Conservation (phyloP, 1,284 basidiomycete species). For the Boletus semigastroideus region DNA sequence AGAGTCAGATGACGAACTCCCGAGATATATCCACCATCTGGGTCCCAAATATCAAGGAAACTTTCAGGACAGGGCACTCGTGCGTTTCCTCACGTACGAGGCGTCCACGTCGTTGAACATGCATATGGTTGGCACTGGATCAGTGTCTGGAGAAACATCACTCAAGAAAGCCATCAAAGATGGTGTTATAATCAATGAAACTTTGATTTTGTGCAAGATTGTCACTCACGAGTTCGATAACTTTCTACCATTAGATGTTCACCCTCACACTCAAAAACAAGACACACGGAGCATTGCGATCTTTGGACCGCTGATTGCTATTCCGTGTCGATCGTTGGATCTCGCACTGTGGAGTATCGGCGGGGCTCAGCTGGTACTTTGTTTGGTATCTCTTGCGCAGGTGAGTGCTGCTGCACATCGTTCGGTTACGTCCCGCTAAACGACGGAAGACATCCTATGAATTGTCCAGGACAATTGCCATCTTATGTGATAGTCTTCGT, state of each 20-base stretch:
- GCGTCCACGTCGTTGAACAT: constrained; percentile 76
- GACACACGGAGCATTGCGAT: neutral
- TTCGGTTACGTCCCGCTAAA: neutral
- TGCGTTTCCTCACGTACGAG: constrained; percentile 76
- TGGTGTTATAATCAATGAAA: constrained; percentile 48
- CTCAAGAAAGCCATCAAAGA: constrained; percentile 55
- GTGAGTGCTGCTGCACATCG: constrained; percentile 38
- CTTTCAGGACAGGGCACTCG: constrained; percentile 63
- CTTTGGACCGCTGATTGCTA: constrained; percentile 59
- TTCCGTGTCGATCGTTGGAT: constrained; percentile 68
- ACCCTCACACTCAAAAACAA: neutral
- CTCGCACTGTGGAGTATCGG: constrained; percentile 81
- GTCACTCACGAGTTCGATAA: constrained; percentile 33
- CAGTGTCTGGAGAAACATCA: constrained; percentile 26
- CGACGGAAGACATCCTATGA: constrained; percentile 63
- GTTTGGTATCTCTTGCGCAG: constrained; percentile 77
- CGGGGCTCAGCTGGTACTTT: constrained; percentile 74
- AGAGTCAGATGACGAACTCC: constrained; percentile 55
- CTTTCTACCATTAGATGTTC: constrained; percentile 10
- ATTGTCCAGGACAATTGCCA: constrained; percentile 66
- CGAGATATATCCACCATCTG: constrained; percentile 71
- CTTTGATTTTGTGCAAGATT: constrained; percentile 52
- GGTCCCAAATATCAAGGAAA: constrained; percentile 71
- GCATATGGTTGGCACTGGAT: constrained; percentile 42
- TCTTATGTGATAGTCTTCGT: constrained; percentile 75